Evolutionary conservation across 495 filamentous ascomycete species (phyloP).

Genomic region (Annulohypoxylon nitens): DNA sequence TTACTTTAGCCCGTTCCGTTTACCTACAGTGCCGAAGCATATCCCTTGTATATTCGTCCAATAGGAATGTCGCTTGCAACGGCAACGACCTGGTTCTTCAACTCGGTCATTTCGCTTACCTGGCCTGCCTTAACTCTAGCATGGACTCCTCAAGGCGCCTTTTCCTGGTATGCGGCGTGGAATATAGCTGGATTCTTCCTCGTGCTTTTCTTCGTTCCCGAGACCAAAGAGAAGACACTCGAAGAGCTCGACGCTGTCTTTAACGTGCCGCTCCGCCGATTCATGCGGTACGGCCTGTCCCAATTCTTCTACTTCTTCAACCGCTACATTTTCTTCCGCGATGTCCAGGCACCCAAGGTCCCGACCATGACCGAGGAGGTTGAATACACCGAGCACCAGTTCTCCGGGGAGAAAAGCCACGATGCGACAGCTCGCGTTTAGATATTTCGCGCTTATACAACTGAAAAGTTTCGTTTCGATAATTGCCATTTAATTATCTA

Average conservation of each 20-base stretch:
- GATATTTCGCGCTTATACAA: background rate
- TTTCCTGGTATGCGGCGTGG: conserved; percentile 76
- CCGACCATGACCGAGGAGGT: conserved; percentile 33
- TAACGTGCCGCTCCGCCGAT: conserved; percentile 60
- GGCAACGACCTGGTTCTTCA: conserved; percentile 78
- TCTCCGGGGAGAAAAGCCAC: conserved; percentile 43
- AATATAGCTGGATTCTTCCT: conserved; percentile 76
- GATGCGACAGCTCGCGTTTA: conserved; percentile 48
- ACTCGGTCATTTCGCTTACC: conserved; percentile 74
- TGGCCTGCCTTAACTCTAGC: conserved; percentile 69
- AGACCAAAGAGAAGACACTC: conserved; percentile 85
- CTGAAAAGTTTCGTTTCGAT: background rate
- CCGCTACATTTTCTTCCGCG: conserved; percentile 64
- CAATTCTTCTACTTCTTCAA: conserved; percentile 64
- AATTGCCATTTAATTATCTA: background rate
- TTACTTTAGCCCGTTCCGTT: conserved; percentile 75
- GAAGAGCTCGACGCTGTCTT: conserved; percentile 75
- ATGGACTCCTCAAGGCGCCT: conserved; percentile 71
- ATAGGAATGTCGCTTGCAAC: conserved; percentile 78
- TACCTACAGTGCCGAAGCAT: conserved; percentile 85
- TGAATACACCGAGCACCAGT: conserved; percentile 44
- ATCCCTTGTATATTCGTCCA: conserved; percentile 79
- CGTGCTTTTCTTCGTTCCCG: conserved; percentile 81
- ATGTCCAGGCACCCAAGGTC: conserved; percentile 48
- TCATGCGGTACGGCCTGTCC: conserved; percentile 62